Evolutionary conservation across 768 basidiomycete genomes (phyloP).

Genomic region (Podaxis sp.): DNA sequence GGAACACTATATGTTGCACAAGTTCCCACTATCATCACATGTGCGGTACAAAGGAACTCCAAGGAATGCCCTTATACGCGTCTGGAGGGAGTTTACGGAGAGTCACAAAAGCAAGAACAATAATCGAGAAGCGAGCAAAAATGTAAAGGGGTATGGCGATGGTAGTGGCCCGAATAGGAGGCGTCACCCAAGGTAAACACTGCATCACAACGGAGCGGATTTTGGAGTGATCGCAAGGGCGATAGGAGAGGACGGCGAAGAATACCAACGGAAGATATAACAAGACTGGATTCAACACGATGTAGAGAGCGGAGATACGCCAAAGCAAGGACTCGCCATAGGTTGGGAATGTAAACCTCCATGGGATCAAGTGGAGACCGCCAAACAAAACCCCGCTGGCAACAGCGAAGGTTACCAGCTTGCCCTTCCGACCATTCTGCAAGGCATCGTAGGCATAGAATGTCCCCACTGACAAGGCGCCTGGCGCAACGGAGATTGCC

Average conservation of each 20-base stretch:
- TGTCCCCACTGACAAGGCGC: background rate
- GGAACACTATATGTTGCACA: background rate
- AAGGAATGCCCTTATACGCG: background rate
- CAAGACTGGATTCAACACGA: background rate
- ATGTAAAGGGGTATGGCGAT: background rate
- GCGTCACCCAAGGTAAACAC: background rate
- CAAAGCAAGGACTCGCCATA: background rate
- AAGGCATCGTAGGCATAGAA: background rate
- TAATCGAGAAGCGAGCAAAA: background rate
- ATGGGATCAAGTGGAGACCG: slow-evolving; percentile 2
- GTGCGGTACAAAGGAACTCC: background rate
- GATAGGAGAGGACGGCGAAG: no score
- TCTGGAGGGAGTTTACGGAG: background rate
- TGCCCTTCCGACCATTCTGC: background rate
- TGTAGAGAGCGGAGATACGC: background rate
- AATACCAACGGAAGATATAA: background rate
- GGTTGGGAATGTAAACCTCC: background rate
- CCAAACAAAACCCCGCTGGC: background rate
- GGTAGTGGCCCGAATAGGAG: background rate
- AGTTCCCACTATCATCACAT: background rate
- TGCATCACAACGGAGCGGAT: background rate
- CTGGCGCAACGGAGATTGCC: background rate
- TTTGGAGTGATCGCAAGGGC: no score
- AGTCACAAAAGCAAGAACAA: background rate
- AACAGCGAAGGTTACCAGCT: background rate